These are phyloP conservation scores for Solanum medicagineum DNA, from an alignment of 257 asterid species.

Conservation along the genomic window DNA sequence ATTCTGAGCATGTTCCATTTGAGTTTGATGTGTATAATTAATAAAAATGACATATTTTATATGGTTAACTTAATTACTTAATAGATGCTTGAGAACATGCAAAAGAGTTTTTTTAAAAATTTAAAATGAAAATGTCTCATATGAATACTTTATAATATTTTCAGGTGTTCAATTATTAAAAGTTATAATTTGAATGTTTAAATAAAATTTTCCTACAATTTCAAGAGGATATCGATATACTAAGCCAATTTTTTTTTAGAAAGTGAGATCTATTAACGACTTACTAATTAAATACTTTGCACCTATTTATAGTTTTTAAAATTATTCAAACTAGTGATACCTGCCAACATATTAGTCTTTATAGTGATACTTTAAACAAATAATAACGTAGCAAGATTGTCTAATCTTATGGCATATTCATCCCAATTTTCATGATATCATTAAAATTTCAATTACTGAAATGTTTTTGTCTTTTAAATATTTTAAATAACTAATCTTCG, in stretches of 20 bases:
- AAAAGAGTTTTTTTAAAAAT: background rate
- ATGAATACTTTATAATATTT: background rate
- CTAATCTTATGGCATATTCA: too few relatives aligned
- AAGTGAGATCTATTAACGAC: background rate
- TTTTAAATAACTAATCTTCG: too few relatives aligned
- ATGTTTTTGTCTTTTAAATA: too few relatives aligned
- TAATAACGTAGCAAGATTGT: too few relatives aligned
- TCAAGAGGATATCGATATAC: background rate
- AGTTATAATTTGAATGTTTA: background rate
- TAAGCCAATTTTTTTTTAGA: background rate
- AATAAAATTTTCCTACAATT: background rate
- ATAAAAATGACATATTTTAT: background rate
- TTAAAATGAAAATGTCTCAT: background rate
- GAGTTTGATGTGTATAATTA: background rate
- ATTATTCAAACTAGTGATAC: too few relatives aligned
- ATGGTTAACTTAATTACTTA: background rate
- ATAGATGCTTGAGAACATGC: background rate
- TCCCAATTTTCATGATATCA: too few relatives aligned
- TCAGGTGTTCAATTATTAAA: background rate
- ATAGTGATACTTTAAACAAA: too few relatives aligned
- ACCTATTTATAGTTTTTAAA: too few relatives aligned
- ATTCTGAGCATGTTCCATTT: accelerated
- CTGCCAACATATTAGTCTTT: too few relatives aligned
- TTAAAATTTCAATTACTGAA: too few relatives aligned
- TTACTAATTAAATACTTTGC: background rate